Percentiles rank a stretch among this genome's conserved stretches.
These are phyloP conservation scores for Rutstroemia sydowiana DNA, from an alignment of 2,329 filamentous ascomycete species.

Conservation along the genomic window DNA sequence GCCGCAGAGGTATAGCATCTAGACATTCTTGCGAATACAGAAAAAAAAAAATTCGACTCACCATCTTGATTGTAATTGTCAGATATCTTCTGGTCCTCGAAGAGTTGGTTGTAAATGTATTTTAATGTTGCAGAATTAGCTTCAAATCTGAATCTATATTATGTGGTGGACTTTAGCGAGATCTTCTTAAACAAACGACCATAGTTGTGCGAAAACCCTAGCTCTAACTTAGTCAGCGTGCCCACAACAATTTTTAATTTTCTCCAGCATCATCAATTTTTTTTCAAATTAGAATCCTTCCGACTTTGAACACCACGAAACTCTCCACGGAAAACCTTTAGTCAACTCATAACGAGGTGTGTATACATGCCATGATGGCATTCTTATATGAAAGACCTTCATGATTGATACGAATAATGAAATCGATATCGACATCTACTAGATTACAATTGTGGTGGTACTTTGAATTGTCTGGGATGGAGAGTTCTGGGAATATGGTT, in stretches of 20 bases:
- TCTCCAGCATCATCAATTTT: background rate
- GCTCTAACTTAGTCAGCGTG: slow-evolving; percentile 9
- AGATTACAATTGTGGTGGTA: slow-evolving; percentile 14
- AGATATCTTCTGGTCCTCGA: slow-evolving; percentile 29
- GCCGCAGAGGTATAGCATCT: slow-evolving; percentile 1
- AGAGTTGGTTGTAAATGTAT: slow-evolving; percentile 18
- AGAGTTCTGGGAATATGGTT: slow-evolving; percentile 1
- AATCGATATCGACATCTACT: slow-evolving; percentile 47
- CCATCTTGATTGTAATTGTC: slow-evolving; percentile 15
- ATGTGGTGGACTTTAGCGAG: slow-evolving; percentile 5
- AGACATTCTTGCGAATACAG: background rate
- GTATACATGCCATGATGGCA: slow-evolving; percentile 17
- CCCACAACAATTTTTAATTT: slow-evolving; percentile 9
- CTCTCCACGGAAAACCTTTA: slow-evolving; percentile 1
- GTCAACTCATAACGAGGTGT: slow-evolving; percentile 25
- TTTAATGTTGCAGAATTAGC: slow-evolving; percentile 11
- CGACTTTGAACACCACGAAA: background rate
- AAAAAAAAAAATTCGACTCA: slow-evolving; percentile 4
- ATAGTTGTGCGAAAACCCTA: slow-evolving; percentile 2
- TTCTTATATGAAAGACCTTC: slow-evolving; percentile 23
- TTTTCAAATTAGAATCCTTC: background rate
- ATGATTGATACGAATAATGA: slow-evolving; percentile 33
- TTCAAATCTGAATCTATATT: slow-evolving; percentile 8
- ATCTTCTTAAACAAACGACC: background rate
- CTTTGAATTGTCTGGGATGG: background rate